Base-by-base conservation (phyloP, 768 basidiomycete genomes). In the Kwoniella mangroviensis region DNA sequence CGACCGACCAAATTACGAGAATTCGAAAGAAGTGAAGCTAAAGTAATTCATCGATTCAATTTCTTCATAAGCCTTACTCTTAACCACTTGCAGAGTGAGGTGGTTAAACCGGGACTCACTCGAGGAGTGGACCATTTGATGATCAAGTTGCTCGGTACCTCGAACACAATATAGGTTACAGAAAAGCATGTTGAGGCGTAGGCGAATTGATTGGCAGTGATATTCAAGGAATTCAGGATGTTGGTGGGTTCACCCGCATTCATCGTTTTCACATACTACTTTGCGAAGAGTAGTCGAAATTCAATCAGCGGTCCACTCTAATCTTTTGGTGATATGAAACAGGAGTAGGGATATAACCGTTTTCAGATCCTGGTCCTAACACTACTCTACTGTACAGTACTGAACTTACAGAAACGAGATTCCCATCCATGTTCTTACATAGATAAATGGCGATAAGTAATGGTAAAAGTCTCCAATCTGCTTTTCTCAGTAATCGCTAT, bases 81-180 rank as follows among this genome's bases (percentile, higher is more conserved):
- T 34, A 6, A 34, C 34, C 34, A 34, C 34, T 34, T 34, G 4
- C 45, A 49, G 19, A 49, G 45, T 49, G 45, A 49, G 12, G 13
- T 19, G 19, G 15, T 10, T 49, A 19, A 19, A 49, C 19, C 45
- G 12, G 45, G 7, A 56, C 54, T 41, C 63, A 75, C 73, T 63
- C 75, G 60, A 6, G 75, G 75, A 17, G 73, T 76, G 1, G 68
- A 54, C 72, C 73, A 71, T 59, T 76, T 76, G 56, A 76, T 69
- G 26, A 74, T 61, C 19, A 76, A 19, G 45, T 76, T 76, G 13
- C 61, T 65, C 5, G 75, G 77, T n/a, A 79, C 61, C 55, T 76
- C 77, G 13, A 65, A 43, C 5, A 75, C 21, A 28, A 75, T 67
- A 72, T 71, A 76, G 10, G 65, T 59, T 56, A 76, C 72, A 28